These are phyloP conservation scores for Clarireedia monteithiana DNA, from an alignment of 2,329 filamentous ascomycete species.

Conservation along the genomic window DNA sequence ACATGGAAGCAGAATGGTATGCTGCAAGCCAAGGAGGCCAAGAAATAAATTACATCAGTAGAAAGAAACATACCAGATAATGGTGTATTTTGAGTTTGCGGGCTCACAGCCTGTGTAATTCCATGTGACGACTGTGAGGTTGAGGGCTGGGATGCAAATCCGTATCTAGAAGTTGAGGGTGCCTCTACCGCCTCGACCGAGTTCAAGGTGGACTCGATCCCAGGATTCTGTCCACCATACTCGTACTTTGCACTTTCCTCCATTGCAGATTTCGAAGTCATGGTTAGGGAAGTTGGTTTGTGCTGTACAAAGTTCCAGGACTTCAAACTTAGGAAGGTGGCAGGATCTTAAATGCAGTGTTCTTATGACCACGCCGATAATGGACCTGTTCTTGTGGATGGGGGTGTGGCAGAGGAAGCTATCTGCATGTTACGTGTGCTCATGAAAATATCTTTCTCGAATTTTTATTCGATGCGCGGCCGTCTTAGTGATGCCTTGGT, in stretches of 20 bases:
- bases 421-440: background rate
- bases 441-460: background rate
- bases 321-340: constrained; percentile 4
- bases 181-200: constrained; percentile 4
- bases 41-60: background rate
- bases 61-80: constrained; percentile 1
- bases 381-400: background rate
- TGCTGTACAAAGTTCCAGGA: background rate
- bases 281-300: background rate
- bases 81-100: background rate
- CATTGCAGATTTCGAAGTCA: background rate
- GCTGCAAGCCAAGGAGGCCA: constrained; percentile 8
- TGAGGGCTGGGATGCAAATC: background rate
- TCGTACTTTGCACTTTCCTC: constrained; percentile 3
- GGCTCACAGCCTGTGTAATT: background rate
- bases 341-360: background rate
- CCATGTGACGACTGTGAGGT: background rate
- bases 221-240: constrained; percentile 4
- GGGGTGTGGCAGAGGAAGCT: constrained; percentile 2
- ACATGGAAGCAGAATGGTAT: background rate
- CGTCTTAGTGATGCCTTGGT: background rate
- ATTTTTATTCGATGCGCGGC: constrained; percentile 1
- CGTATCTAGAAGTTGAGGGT: background rate
- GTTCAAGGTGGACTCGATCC: constrained; percentile 1
- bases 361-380: constrained; percentile 3